These are phyloP conservation scores for Trypanosoma platydactyli DNA, from an alignment of 208 protist genomes.

Conservation along the genomic window DNA sequence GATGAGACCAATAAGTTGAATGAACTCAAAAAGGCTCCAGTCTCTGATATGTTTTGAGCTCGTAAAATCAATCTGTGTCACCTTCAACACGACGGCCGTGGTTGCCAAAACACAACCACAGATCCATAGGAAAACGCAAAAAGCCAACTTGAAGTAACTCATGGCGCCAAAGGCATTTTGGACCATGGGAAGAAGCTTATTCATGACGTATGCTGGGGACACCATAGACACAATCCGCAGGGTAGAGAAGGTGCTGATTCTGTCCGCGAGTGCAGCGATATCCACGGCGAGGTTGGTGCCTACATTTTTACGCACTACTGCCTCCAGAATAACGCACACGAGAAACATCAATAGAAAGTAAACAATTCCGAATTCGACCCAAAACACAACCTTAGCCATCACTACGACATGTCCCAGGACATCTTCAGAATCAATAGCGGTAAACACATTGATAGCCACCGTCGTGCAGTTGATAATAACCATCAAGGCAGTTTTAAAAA, in stretches of 20 bases:
- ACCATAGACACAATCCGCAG: conserved; percentile 27
- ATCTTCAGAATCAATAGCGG: background rate
- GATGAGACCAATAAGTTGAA: conserved; percentile 32
- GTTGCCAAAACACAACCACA: conserved; percentile 15
- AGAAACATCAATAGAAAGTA: conserved; percentile 25
- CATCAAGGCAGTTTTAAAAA: conserved; percentile 21
- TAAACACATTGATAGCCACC: conserved; percentile 34
- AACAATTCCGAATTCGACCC: conserved; percentile 31
- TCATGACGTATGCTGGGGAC: conserved; percentile 23
- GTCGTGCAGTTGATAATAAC: conserved; percentile 25
- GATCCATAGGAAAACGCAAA: conserved; percentile 26
- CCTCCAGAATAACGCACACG: conserved; percentile 23
- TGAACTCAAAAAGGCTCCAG: conserved; percentile 24
- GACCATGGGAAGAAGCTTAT: conserved; percentile 26
- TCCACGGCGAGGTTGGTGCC: conserved; percentile 31
- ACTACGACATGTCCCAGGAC: conserved; percentile 7
- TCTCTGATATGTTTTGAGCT: conserved; percentile 17
- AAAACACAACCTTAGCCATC: conserved; percentile 26
- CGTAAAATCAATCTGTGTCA: conserved; percentile 37
- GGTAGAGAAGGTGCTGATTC: conserved; percentile 27
- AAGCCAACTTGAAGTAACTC: conserved; percentile 15
- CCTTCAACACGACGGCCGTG: conserved; percentile 25
- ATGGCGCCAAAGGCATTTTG: conserved; percentile 11
- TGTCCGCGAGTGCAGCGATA: conserved; percentile 25
- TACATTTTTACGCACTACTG: conserved; percentile 24